These are phyloP conservation scores for Neopestalotiopsis sp. DNA, from an alignment of 2,329 filamentous ascomycete species.

Conservation along the genomic window DNA sequence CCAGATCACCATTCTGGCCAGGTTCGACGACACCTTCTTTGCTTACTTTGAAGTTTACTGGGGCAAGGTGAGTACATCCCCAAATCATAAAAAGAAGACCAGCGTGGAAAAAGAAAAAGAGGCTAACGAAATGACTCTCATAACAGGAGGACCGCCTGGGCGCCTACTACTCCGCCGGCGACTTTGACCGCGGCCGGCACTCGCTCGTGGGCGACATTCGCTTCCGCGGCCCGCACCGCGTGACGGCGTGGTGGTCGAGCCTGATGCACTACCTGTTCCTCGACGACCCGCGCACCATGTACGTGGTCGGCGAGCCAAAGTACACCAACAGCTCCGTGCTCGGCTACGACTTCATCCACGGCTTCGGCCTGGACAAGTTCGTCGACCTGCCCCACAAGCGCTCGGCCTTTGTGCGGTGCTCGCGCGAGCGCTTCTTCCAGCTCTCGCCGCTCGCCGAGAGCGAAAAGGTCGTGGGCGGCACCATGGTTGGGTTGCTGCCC, in stretches of 20 bases:
- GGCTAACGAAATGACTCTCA: neutral
- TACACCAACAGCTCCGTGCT: slow-evolving; percentile 73
- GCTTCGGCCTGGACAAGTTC: slow-evolving; percentile 74
- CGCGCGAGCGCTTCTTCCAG: slow-evolving; percentile 73
- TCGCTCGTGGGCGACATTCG: slow-evolving; percentile 63
- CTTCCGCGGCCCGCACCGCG: slow-evolving; percentile 65
- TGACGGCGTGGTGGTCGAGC: slow-evolving; percentile 66
- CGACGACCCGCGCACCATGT: slow-evolving; percentile 62
- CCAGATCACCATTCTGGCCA: slow-evolving; percentile 71
- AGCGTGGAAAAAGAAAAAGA: neutral
- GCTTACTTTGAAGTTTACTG: slow-evolving; percentile 85
- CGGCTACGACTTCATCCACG: slow-evolving; percentile 76
- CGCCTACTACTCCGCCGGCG: slow-evolving; percentile 59
- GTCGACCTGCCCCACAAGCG: slow-evolving; percentile 77
- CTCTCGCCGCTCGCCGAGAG: slow-evolving; percentile 64
- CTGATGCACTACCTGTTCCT: slow-evolving; percentile 69
- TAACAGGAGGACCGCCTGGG: slow-evolving; percentile 60
- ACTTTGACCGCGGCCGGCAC: slow-evolving; percentile 65
- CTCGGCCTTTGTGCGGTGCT: slow-evolving; percentile 69
- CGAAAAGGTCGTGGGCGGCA: slow-evolving; percentile 61
- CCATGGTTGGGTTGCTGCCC: slow-evolving; percentile 57
- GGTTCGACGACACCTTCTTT: slow-evolving; percentile 74
- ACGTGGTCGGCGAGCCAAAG: slow-evolving; percentile 73
- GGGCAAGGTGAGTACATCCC: slow-evolving; percentile 56
- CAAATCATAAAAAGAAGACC: slow-evolving; percentile 5